A percentile compares a stretch with the other conserved stretches of the same genome.
These are phyloP conservation scores for Ophiosphaerella korrae DNA, from an alignment of 2,329 filamentous ascomycete genomes.

Conservation along the genomic window DNA sequence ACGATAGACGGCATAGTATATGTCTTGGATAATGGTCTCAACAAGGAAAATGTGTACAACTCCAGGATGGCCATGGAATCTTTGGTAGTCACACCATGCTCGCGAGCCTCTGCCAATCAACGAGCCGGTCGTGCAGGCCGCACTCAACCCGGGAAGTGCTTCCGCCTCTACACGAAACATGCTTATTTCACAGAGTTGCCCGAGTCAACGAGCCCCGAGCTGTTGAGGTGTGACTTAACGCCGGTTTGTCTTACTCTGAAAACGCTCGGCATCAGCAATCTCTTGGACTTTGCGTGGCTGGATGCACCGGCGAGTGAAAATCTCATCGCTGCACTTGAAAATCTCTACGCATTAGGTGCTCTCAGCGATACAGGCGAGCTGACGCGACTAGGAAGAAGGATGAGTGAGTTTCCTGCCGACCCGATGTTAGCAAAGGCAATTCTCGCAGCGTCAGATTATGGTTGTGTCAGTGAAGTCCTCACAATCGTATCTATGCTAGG, in stretches of 20 bases:
- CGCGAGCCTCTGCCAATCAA: slow-evolving; percentile 89
- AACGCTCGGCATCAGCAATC: slow-evolving; percentile 86
- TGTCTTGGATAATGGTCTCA: slow-evolving; percentile 93
- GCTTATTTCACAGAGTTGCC: slow-evolving; percentile 95
- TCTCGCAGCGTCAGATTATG: slow-evolving; percentile 83
- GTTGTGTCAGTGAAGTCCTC: slow-evolving; percentile 91
- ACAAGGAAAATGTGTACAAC: slow-evolving; percentile 95
- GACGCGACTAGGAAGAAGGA: slow-evolving; percentile 88
- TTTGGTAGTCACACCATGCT: slow-evolving; percentile 87
- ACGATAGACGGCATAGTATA: slow-evolving; percentile 97
- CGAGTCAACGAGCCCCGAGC: slow-evolving; percentile 89
- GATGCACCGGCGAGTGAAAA: slow-evolving; percentile 89
- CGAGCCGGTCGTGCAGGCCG: slow-evolving; percentile 90
- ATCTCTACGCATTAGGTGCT: slow-evolving; percentile 87
- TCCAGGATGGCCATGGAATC: slow-evolving; percentile 91
- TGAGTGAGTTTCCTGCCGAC: slow-evolving; percentile 93
- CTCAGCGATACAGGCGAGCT: slow-evolving; percentile 87
- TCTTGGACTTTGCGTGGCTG: slow-evolving; percentile 95
- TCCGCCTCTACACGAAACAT: slow-evolving; percentile 90
- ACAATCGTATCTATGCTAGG: slow-evolving; percentile 94
- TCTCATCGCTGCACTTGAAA: slow-evolving; percentile 85
- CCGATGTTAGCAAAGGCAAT: slow-evolving; percentile 90
- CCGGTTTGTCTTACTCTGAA: slow-evolving; percentile 81
- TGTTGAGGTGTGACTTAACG: slow-evolving; percentile 85
- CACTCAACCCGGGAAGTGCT: slow-evolving; percentile 90